Evolutionary conservation across 2,329 filamentous ascomycete species (phyloP), one percentile per base, ranked within the genome.

Genomic region (Sporothrix mexicana): DNA sequence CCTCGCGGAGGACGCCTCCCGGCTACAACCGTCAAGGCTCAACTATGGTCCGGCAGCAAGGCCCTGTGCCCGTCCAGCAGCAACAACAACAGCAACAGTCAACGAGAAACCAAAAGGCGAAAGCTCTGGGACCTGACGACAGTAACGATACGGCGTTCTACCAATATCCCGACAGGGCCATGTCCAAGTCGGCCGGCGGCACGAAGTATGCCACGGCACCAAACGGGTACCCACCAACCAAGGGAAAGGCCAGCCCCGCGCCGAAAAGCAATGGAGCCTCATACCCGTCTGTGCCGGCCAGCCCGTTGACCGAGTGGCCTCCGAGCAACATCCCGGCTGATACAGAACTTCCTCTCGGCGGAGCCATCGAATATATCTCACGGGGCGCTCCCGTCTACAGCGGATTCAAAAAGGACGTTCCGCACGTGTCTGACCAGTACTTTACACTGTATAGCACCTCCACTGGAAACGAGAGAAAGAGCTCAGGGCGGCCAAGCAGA

Each of bases 351-450:
- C 81, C 85, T 0, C 84, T 87, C 17, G 84, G 83, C 59, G 84
- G 85, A 66, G 89, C 89, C 10, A 85, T 86, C 80, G 85, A 88
- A 67, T 82, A 90, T 73, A 87, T 91, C 74, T 84, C 84, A n/a
- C 82, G 84, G 8, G 89, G 89, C 6, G 88, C 86, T 1, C 87
- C 89, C 4, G 82, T 83, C 1, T 86, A 88, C 79, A 86, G 83
- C 72, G 89, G 89, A 23, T 84, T 87, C 78, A 86, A 84, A 77
- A 82, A 83, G 53, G 77, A 83, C 3, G 84, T 91, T 55, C 85
- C 88, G 8, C 87, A 91, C 75, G 84, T 84, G 1, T 82, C 86
- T 0, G 85, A 89, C 15, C 79, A 85, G 73, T 90, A 86, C 78
- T 90, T 86, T 76, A 83, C 84, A 3, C 81, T 90, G 0, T 90